Evolutionary conservation across 2,329 filamentous ascomycete species (phyloP).

Genomic region (Claviceps purpurea): DNA sequence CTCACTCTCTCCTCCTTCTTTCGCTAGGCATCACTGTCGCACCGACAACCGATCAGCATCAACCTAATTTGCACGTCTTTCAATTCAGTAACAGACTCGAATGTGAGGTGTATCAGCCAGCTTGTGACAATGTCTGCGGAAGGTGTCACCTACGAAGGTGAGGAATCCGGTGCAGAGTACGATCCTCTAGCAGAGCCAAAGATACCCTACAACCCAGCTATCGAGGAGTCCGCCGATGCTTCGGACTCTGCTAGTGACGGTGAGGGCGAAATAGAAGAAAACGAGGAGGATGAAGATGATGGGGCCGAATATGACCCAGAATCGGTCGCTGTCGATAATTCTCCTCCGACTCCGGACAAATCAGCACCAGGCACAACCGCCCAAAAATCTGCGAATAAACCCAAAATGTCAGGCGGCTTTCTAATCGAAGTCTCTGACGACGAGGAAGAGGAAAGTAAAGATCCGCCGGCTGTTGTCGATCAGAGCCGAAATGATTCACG

Average conservation of each 20-base stretch:
- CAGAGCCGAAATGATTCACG: slow-evolving; percentile 8
- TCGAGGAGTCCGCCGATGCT: slow-evolving; percentile 34
- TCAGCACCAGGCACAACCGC: slow-evolving; percentile 14
- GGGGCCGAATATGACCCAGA: slow-evolving; percentile 46
- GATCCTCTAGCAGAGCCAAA: slow-evolving; percentile 43
- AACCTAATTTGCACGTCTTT: not conserved
- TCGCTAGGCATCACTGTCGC: not conserved
- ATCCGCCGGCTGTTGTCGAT: slow-evolving; percentile 5
- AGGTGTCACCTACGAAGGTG: slow-evolving; percentile 36
- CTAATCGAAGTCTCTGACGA: slow-evolving; percentile 47
- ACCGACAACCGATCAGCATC: not conserved
- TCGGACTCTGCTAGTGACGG: slow-evolving; percentile 36
- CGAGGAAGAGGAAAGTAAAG: slow-evolving; percentile 29
- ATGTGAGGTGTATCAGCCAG: not conserved
- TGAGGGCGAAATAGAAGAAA: slow-evolving; percentile 34
- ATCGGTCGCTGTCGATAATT: slow-evolving; percentile 32
- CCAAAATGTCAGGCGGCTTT: slow-evolving; percentile 46
- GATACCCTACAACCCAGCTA: slow-evolving; percentile 35
- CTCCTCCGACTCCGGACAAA: slow-evolving; percentile 23
- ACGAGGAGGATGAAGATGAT: slow-evolving; percentile 39
- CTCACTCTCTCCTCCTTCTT: not conserved
- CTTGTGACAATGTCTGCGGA: slow-evolving; percentile 22
- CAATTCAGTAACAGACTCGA: not conserved
- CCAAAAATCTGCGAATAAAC: slow-evolving; percentile 31
- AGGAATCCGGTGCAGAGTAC: slow-evolving; percentile 40